phyloP scores from a whole-genome alignment of 1,284 basidiomycete species.

The Rhodotorula sp. region DNA sequence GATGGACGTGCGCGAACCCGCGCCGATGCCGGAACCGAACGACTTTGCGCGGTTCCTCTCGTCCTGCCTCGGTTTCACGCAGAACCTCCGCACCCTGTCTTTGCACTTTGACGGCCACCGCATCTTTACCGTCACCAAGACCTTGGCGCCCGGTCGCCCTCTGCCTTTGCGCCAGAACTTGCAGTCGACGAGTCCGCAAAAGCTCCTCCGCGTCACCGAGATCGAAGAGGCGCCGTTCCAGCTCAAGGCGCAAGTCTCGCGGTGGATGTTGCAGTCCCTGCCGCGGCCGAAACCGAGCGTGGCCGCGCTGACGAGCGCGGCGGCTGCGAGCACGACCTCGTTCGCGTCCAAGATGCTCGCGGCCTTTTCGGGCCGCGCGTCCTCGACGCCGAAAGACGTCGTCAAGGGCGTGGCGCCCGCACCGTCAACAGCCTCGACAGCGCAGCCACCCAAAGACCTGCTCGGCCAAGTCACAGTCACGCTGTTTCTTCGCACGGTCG shows the following conservation, averaged over 20 bases:
- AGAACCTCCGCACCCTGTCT: conserved; percentile 68
- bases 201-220: conserved; percentile 67
- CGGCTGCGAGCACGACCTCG: conserved; percentile 51
- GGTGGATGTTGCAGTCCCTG: conserved; percentile 64
- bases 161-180: conserved; percentile 61
- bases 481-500: conserved; percentile 77
- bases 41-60: conserved; percentile 60
- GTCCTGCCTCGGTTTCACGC: conserved; percentile 94
- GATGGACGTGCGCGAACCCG: conserved; percentile 82
- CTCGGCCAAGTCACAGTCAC: conserved; percentile 61
- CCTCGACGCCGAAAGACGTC: conserved; percentile 47
- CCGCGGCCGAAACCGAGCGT: conserved; percentile 24
- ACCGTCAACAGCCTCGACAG: not conserved
- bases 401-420: conserved; percentile 41
- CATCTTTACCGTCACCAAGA: conserved; percentile 73
- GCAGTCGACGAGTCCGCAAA: conserved; percentile 51
- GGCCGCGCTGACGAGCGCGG: conserved; percentile 10
- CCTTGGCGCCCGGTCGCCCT: conserved; percentile 59
- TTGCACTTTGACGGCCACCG: conserved; percentile 51
- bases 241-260: conserved; percentile 79
- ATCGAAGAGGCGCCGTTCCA: conserved; percentile 71
- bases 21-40: conserved; percentile 69
- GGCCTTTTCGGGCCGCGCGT: conserved; percentile 47
- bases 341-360: conserved; percentile 72
- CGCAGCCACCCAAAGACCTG: conserved; percentile 55